Evolutionary conservation across 495 filamentous ascomycete genomes (phyloP).

Genomic region (Trichoderma asperelloides): DNA sequence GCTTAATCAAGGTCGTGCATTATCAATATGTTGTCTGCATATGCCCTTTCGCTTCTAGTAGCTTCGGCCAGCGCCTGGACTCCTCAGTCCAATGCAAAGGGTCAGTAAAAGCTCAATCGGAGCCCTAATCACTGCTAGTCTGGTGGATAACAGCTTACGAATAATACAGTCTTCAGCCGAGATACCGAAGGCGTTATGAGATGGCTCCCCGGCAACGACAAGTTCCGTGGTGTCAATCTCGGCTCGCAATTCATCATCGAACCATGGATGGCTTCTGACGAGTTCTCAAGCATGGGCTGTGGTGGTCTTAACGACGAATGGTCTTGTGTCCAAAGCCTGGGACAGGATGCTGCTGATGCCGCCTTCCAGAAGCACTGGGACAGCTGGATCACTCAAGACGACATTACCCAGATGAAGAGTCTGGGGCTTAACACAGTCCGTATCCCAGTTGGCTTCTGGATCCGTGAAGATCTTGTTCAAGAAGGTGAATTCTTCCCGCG

Average conservation of each 20-base stretch:
- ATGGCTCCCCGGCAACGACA: conserved; percentile 30
- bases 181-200: conserved; percentile 12
- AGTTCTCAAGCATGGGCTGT: conserved; percentile 49
- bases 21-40: background rate
- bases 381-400: conserved; percentile 47
- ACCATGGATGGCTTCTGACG: conserved; percentile 45
- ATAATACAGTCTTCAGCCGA: background rate
- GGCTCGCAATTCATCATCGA: conserved; percentile 52
- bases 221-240: conserved; percentile 54
- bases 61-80: background rate
- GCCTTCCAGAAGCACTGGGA: conserved; percentile 51
- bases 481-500: conserved; percentile 39
- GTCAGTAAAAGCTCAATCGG: background rate
- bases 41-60: background rate
- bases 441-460: conserved; percentile 58
- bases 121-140: background rate
- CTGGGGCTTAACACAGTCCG: conserved; percentile 54
- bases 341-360: conserved; percentile 43
- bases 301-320: conserved; percentile 42
- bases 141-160: background rate
- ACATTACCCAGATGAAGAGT: conserved; percentile 43
- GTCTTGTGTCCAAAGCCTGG: conserved; percentile 46
- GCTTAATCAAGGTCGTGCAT: no score
- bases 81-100: background rate
- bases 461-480: conserved; percentile 48